phyloP scores from a whole-genome alignment of 805 yeast species.

The Candida namnaoensis region DNA sequence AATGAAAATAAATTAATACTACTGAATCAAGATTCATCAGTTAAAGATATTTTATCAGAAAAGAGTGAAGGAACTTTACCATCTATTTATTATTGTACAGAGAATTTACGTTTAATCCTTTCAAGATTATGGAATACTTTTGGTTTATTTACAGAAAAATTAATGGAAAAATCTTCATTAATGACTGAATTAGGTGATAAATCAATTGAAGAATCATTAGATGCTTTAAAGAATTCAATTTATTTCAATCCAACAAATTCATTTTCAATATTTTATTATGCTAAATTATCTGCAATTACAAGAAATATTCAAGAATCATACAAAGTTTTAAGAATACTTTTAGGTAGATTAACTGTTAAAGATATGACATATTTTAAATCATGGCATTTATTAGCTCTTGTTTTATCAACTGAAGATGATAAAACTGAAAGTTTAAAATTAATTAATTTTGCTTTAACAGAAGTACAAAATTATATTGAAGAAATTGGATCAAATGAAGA shows the following conservation, averaged over 20 bases:
- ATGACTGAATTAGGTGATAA: neutral
- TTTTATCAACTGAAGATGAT: constrained; percentile 56
- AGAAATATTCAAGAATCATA: constrained; percentile 34
- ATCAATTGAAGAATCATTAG: neutral
- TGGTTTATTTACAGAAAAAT: neutral
- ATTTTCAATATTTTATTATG: constrained; percentile 29
- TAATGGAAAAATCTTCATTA: neutral
- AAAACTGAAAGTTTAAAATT: constrained; percentile 47
- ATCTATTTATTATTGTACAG: neutral
- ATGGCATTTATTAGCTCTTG: constrained; percentile 59
- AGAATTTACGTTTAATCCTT: neutral
- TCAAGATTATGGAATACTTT: neutral
- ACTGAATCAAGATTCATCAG: neutral
- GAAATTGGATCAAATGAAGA: constrained; percentile 7
- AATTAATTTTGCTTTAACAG: constrained; percentile 40
- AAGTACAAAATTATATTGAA: constrained; percentile 24
- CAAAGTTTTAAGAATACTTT: constrained; percentile 35
- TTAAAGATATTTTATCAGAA: neutral
- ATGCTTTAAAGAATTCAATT: constrained; percentile 9
- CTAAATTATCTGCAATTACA: constrained; percentile 36
- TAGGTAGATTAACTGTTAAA: constrained; percentile 15
- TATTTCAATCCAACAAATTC: constrained; percentile 3
- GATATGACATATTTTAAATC: constrained; percentile 49
- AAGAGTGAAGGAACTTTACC: neutral
- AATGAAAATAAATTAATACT: constrained; percentile 1